Base-by-base conservation (phyloP, 805 yeast genomes). In the Torulaspora microellipsoides region DNA sequence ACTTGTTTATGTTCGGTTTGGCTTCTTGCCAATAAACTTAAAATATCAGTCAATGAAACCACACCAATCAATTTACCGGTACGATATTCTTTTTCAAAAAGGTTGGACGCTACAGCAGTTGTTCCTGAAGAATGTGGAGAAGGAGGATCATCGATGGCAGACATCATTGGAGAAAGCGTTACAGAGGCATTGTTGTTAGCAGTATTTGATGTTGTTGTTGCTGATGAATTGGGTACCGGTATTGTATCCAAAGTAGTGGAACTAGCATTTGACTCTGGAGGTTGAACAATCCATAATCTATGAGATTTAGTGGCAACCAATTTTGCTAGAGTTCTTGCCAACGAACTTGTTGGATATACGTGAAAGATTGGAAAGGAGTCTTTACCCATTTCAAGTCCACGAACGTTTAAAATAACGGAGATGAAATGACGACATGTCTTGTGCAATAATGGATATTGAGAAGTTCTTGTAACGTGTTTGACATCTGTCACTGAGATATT, bases 291-390 rank as follows among this genome's bases (percentile, higher is more conserved):
- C 93, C 93, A 85, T 43, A 85, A 68, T 62, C 99, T 76, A 67
- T 91, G 99, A 2, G 96, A 79, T 64, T 83, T 83, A 1, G 99
- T 91, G 5, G 99, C 98, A 11, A 91, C 98, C 54, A 91, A 71
- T 64, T 93, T 91, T 28, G 98, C 98, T 58, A 93, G 76, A 8
- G 95, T 88, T 63, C 96, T 77, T 28, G 88, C 95, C 39, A 93
- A 72, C 0, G 93, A 81, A 8, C 95, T 80, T 32, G 76, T 75
- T 48, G 80, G 78, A 49, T 86, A 83, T 20, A 91, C 96, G 63
- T 91, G 95, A 75, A 91, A 91, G 32, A 93, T 91, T 13, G 99
- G 99, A 73, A 84, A 91, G 33, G 95, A 88, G 69, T 91, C 99
- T 65, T 90, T 89, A 60, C 89, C 90, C 37, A 55, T 62, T 58